A percentile compares a stretch with the other conserved stretches of the same genome.
These are phyloP conservation scores for Chytriomyces hyalinus DNA, from an alignment of 192 early-diverging fungal genomes.

Conservation along the genomic window DNA sequence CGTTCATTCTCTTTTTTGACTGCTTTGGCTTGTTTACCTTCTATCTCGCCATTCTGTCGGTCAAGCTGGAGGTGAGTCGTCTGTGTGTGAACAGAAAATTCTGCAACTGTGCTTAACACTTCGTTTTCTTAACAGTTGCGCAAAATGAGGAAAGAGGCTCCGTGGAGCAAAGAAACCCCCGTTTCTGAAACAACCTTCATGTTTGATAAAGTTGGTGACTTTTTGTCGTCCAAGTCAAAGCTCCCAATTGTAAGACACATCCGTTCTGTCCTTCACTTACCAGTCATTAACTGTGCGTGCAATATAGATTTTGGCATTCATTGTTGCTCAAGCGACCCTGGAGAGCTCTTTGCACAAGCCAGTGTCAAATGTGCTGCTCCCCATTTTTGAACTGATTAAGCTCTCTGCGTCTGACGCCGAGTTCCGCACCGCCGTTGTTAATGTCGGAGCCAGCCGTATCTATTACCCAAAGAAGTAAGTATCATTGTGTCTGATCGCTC, in stretches of 20 bases:
- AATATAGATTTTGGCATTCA: constrained; percentile 17
- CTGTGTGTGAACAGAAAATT: no score
- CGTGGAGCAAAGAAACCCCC: constrained; percentile 1
- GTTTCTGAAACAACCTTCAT: not conserved
- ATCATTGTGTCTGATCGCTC: no score
- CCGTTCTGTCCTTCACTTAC: no score
- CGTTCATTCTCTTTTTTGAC: constrained; percentile 83
- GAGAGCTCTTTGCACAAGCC: not conserved
- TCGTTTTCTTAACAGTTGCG: not conserved
- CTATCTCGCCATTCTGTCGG: constrained; percentile 82
- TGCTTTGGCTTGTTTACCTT: constrained; percentile 82
- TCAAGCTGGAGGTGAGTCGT: constrained; percentile 74
- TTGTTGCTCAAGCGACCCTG: constrained; percentile 26
- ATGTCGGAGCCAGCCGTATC: constrained; percentile 2
- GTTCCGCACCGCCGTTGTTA: constrained; percentile 6
- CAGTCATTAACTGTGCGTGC: not conserved
- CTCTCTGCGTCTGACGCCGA: not conserved
- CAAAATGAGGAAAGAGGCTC: constrained; percentile 25
- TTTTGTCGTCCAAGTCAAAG: constrained; percentile 17
- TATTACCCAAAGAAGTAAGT: not conserved
- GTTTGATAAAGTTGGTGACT: constrained; percentile 21
- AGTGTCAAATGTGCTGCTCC: not conserved
- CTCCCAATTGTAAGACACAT: constrained; percentile 17
- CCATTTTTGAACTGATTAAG: constrained; percentile 22
- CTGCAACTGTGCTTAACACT: no score